Evolutionary conservation across 2,329 filamentous ascomycete species (phyloP), one percentile per base, ranked within the genome.

Genomic region (Ophiocordyceps australis): DNA sequence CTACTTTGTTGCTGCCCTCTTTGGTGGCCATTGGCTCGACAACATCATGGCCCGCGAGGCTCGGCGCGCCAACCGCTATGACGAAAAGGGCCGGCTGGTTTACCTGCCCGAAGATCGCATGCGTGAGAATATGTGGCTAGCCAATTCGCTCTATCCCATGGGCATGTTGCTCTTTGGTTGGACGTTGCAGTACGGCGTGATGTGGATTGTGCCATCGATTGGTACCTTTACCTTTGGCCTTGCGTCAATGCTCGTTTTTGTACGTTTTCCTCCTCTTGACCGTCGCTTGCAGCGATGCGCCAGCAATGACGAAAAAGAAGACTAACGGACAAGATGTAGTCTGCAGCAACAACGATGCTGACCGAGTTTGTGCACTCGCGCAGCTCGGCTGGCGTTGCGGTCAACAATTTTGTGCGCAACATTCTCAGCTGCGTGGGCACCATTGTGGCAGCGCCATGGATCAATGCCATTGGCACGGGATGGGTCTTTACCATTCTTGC

Each of bases 321-420:
- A 13, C 12, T 20, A 13, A 20, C 12, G 17, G 4, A 5, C 12
- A 7, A n/a, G n/a, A 6, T 13, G n/a, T 17, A 55, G 52, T 49
- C 68, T 25, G 63, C 70, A 37, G 60, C 68, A 1, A 83, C 78
- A 0, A 89, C 81, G 0, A 83, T 89, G 76, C 55, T 89, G 35
- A 86, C 80, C 0, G 80, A 89, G 42, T 83, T 86, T 41, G 74
- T 86, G 59, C 77, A 77, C 10, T 62, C 67, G 22, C 61, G 64
- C 33, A 74, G 73, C 25, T 77, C 71, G 4, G 66, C 66, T 9
- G 79, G 78, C 2, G 76, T 86, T 4, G 81, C 80, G 1, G 57
- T 85, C 22, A 85, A 86, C 47, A 86, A 86, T 43, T 80, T 86
- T 39, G 59, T 80, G 26, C 58, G 80, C 24, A 89, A 86, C 38